Conservation (phyloP, 345 rosid genomes). For the Kernera saxatilis region DNA sequence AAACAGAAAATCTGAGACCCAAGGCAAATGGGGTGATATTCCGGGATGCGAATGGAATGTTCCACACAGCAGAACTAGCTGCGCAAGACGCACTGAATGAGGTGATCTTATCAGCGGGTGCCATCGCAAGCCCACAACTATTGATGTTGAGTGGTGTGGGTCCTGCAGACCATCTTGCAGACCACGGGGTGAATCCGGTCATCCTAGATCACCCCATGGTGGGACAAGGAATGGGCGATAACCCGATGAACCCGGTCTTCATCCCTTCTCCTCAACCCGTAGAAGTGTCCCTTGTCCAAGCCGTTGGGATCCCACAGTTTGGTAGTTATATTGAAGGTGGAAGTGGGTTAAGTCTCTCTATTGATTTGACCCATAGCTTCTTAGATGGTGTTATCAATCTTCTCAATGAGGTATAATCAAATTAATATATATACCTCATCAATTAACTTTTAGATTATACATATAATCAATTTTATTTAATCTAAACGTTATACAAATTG, state of each 20-base stretch:
- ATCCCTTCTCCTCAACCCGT: conserved; percentile 57
- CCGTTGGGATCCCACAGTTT: conserved; percentile 52
- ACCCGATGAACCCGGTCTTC: conserved; percentile 53
- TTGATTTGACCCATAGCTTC: conserved; percentile 35
- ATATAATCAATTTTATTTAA: background rate
- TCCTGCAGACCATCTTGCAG: conserved; percentile 39
- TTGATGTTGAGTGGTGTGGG: conserved; percentile 80
- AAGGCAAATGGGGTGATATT: conserved; percentile 64
- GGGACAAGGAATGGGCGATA: conserved; percentile 78
- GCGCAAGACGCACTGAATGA: conserved; percentile 34
- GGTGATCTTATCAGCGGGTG: conserved; percentile 68
- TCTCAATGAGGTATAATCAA: conserved; percentile 35
- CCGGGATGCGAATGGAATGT: conserved; percentile 37
- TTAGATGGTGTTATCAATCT: conserved; percentile 22
- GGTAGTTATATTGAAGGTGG: conserved; percentile 54
- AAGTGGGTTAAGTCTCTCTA: conserved; percentile 43
- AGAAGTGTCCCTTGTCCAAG: conserved; percentile 51
- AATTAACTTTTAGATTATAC: too few species aligned
- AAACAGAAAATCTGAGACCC: conserved; percentile 28
- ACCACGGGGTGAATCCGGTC: conserved; percentile 39
- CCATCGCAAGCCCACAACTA: conserved; percentile 78
- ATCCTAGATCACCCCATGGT: conserved; percentile 50
- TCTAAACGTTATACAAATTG: background rate
- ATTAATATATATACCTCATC: too few species aligned
- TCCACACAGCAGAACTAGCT: conserved; percentile 40